A percentile compares a stretch with the other conserved stretches of the same genome.
These are phyloP conservation scores for Oxytropis ochrocephala DNA, from an alignment of 306 rosid species.

Conservation along the genomic window DNA sequence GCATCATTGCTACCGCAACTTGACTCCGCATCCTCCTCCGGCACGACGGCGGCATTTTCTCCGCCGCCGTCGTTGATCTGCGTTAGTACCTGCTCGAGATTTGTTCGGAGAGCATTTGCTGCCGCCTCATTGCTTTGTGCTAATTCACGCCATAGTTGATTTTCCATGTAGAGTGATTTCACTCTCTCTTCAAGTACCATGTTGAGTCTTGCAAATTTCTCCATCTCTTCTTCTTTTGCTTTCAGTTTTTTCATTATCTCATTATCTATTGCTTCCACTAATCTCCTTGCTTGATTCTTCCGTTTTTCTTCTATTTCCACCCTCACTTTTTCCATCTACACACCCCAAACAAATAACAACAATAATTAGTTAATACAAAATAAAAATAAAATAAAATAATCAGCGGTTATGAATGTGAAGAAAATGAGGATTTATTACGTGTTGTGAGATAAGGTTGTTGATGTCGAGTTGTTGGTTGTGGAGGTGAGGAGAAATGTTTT, in stretches of 20 bases:
- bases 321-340: constrained; percentile 71
- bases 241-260: constrained; percentile 48
- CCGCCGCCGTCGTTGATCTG: constrained; percentile 21
- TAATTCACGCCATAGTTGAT: constrained; percentile 76
- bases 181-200: constrained; percentile 57
- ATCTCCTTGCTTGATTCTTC: constrained; percentile 45
- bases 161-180: constrained; percentile 48
- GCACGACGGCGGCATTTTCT: not conserved
- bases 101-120: constrained; percentile 53
- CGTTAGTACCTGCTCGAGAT: constrained; percentile 53
- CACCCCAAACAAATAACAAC: not conserved
- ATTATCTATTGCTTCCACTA: constrained; percentile 47
- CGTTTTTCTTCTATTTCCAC: constrained; percentile 59
- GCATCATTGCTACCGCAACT: constrained; percentile 51
- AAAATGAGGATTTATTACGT: not conserved
- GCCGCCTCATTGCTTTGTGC: constrained; percentile 80
- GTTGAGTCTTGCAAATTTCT: constrained; percentile 52
- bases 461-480: constrained; percentile 54
- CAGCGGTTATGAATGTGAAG: not conserved
- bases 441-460: constrained; percentile 51
- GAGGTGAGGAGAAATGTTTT: constrained; percentile 54
- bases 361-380: not conserved
- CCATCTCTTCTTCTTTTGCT: constrained; percentile 59
- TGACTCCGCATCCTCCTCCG: constrained; percentile 42
- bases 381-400: not conserved